Evolutionary conservation across 495 filamentous ascomycete species (phyloP).

Genomic region (Podospora conica): DNA sequence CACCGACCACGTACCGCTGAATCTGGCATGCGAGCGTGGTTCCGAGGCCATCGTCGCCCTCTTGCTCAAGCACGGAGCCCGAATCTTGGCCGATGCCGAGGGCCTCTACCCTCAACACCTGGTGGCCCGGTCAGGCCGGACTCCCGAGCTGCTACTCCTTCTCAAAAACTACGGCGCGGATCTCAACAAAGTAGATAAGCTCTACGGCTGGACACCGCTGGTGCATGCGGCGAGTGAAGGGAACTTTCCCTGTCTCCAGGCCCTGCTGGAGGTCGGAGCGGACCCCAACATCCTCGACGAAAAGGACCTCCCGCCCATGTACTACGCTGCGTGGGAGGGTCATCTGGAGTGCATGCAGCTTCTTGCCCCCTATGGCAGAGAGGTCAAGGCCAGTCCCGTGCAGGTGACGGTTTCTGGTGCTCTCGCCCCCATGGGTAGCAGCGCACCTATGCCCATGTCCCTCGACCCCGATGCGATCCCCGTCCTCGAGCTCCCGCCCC

Average conservation of each 20-base stretch:
- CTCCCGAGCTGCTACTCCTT: slow-evolving; percentile 67
- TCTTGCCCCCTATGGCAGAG: slow-evolving; percentile 53
- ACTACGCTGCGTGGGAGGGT: slow-evolving; percentile 98
- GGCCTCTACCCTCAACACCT: slow-evolving; percentile 97
- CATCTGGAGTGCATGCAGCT: slow-evolving; percentile 90
- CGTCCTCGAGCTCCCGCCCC: slow-evolving; percentile 84
- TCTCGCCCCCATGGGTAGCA: slow-evolving; percentile 37
- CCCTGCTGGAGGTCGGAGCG: slow-evolving; percentile 68
- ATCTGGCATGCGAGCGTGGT: slow-evolving; percentile 89
- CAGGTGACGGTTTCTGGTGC: slow-evolving; percentile 26
- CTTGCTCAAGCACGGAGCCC: slow-evolving; percentile 69
- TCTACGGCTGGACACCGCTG: slow-evolving; percentile 94
- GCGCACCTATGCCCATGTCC: slow-evolving; percentile 55
- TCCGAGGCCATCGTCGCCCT: slow-evolving; percentile 75
- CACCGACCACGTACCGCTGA: slow-evolving; percentile 87
- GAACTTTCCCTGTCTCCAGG: slow-evolving; percentile 77
- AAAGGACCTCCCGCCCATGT: slow-evolving; percentile 89
- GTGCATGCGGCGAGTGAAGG: slow-evolving; percentile 97
- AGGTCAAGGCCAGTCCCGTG: slow-evolving; percentile 24
- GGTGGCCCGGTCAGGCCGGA: slow-evolving; percentile 83
- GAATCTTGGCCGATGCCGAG: slow-evolving; percentile 85
- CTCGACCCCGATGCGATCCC: slow-evolving; percentile 83
- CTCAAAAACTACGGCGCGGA: slow-evolving; percentile 85
- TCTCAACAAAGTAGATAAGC: slow-evolving; percentile 83
- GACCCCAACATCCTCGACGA: slow-evolving; percentile 76